A percentile compares a stretch with the other conserved stretches of the same genome.
Conservation (phyloP, 345 rosid genomes). For the Schrenkiella parvula region DNA sequence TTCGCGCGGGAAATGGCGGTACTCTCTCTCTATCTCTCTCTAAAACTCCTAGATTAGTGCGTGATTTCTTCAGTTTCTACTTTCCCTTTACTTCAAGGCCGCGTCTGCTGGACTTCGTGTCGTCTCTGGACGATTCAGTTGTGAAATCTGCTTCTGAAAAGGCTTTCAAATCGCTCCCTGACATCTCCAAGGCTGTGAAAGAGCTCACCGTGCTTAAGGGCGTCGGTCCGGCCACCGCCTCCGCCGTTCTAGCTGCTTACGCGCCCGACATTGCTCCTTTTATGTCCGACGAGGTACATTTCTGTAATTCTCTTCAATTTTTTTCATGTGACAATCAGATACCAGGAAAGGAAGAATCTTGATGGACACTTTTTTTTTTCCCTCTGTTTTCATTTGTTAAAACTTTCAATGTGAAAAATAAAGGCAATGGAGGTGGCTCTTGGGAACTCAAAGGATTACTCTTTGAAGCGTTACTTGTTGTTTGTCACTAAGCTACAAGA, state of each 20-base stretch:
- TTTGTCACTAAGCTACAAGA: constrained; percentile 51
- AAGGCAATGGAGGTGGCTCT: constrained; percentile 79
- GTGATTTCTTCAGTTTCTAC: not conserved
- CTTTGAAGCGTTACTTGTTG: constrained; percentile 62
- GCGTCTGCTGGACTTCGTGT: constrained; percentile 64
- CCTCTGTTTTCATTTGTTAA: not conserved
- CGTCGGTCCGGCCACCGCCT: constrained; percentile 87
- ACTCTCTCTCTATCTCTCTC: not conserved
- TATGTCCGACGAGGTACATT: constrained; percentile 83
- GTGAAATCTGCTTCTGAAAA: constrained; percentile 70
- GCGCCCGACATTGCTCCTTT: constrained; percentile 76
- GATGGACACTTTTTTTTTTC: not conserved
- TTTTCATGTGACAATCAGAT: not conserved
- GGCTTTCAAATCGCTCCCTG: constrained; percentile 76
- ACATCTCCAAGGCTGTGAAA: constrained; percentile 59
- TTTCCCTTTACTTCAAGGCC: constrained; percentile 47
- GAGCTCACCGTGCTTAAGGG: constrained; percentile 84
- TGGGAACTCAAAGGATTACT: constrained; percentile 68
- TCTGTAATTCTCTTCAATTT: not conserved
- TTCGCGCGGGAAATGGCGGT: constrained; percentile 95
- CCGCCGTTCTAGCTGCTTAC: constrained; percentile 83
- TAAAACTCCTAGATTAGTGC: constrained; percentile 20
- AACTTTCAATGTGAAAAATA: not conserved
- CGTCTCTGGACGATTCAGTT: constrained; percentile 57
- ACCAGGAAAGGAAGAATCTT: not conserved